Conservation (phyloP, 2,329 filamentous ascomycete genomes). For the Oidium heveae region DNA sequence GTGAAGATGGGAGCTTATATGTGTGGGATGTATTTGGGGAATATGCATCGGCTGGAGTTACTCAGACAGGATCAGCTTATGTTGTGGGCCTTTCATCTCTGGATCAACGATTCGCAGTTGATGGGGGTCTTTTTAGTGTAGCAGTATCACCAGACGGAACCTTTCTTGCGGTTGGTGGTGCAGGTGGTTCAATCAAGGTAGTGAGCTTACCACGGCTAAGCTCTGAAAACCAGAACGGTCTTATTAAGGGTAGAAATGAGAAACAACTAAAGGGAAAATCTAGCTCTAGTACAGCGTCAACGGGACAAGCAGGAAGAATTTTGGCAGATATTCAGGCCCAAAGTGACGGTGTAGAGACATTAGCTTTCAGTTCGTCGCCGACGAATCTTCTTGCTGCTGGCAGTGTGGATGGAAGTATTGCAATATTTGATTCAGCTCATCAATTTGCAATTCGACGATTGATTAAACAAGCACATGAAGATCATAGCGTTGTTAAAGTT, state of each 20-base stretch:
- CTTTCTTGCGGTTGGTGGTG: slow-evolving; percentile 68
- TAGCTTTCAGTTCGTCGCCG: slow-evolving; percentile 32
- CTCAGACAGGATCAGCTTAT: slow-evolving; percentile 29
- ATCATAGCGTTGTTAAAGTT: slow-evolving; percentile 77
- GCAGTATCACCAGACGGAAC: slow-evolving; percentile 57
- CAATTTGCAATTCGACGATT: slow-evolving; percentile 68
- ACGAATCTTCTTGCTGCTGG: slow-evolving; percentile 33
- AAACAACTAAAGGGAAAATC: slow-evolving; percentile 16
- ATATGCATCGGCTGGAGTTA: slow-evolving; percentile 24
- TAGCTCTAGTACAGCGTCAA: slow-evolving; percentile 17
- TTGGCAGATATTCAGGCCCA: slow-evolving; percentile 67
- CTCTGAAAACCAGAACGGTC: slow-evolving; percentile 3
- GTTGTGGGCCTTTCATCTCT: slow-evolving; percentile 52
- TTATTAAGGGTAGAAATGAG: slow-evolving; percentile 8
- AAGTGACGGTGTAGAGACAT: slow-evolving; percentile 52
- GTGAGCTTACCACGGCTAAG: slow-evolving; percentile 48
- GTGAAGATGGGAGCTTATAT: slow-evolving; percentile 68
- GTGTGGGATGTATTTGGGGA: slow-evolving; percentile 44
- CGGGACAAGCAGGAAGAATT: slow-evolving; percentile 40
- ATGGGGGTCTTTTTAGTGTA: slow-evolving; percentile 75
- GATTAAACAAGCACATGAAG: slow-evolving; percentile 61
- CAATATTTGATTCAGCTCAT: slow-evolving; percentile 64
- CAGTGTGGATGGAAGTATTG: slow-evolving; percentile 54
- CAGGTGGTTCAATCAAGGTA: slow-evolving; percentile 63
- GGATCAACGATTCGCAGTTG: slow-evolving; percentile 78